Evolutionary conservation across 495 filamentous ascomycete genomes (phyloP).

Genomic region (Chaetomium cochliodes): DNA sequence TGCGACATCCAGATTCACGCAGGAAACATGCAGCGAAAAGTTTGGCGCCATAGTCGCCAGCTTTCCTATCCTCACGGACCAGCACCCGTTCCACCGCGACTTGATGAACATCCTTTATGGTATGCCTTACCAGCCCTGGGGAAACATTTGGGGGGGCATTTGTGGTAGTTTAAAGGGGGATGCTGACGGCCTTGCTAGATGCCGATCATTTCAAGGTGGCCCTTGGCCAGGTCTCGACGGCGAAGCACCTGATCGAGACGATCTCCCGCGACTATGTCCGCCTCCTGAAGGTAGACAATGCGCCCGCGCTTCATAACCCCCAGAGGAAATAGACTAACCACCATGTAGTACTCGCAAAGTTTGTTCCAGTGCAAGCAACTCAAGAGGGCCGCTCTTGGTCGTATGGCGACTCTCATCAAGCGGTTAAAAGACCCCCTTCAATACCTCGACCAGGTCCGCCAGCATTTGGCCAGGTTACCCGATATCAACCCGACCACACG

Average conservation of each 20-base stretch:
- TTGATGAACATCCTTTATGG: constrained; percentile 62
- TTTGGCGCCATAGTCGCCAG: constrained; percentile 83
- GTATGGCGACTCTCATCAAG: constrained; percentile 95
- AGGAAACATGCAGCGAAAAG: constrained; percentile 95
- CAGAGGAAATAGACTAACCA: constrained; percentile 32
- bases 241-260: constrained; percentile 93
- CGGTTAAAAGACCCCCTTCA: constrained; percentile 88
- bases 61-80: constrained; percentile 90
- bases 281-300: constrained; percentile 52
- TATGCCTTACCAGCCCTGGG: neutral
- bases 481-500: constrained; percentile 95
- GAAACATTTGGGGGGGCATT: neutral
- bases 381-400: constrained; percentile 59
- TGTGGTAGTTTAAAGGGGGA: neutral
- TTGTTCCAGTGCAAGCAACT: constrained; percentile 66
- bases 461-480: constrained; percentile 96
- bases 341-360: constrained; percentile 77
- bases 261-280: constrained; percentile 93
- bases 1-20: constrained; percentile 61
- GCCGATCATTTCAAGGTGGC: constrained; percentile 98
- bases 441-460: constrained; percentile 96
- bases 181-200: constrained; percentile 67
- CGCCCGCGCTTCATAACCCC: constrained; percentile 11
- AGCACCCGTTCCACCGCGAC: constrained; percentile 90
- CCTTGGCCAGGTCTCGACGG: constrained; percentile 90